These are phyloP conservation scores for Dicorynia guianensis DNA, from an alignment of 306 rosid genomes.

Conservation along the genomic window DNA sequence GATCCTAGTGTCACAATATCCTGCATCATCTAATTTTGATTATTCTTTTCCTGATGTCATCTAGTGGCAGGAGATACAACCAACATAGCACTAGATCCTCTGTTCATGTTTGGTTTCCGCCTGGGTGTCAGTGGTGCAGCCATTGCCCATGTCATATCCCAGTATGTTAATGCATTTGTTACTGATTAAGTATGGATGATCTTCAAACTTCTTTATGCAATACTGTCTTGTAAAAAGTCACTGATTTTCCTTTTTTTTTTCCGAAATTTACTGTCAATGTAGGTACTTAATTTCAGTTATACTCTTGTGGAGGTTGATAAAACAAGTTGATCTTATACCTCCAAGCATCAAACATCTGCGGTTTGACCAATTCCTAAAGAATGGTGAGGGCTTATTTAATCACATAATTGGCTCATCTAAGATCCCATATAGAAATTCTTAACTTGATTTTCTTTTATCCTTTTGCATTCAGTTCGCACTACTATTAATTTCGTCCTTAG, in stretches of 20 bases:
- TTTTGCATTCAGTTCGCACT: slow-evolving; percentile 24
- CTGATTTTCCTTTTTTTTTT: slow-evolving; percentile 21
- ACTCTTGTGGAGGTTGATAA: slow-evolving; percentile 74
- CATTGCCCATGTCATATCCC: slow-evolving; percentile 95
- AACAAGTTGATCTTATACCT: slow-evolving; percentile 74
- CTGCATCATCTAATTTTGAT: slow-evolving; percentile 32
- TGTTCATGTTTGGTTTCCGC: slow-evolving; percentile 72
- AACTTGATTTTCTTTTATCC: not conserved
- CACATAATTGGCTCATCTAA: slow-evolving; percentile 1
- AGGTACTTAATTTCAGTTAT: slow-evolving; percentile 78
- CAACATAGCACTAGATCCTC: slow-evolving; percentile 84
- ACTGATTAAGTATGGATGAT: slow-evolving; percentile 18
- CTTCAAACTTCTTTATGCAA: slow-evolving; percentile 15
- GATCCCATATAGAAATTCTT: slow-evolving; percentile 1
- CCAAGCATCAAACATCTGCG: slow-evolving; percentile 75
- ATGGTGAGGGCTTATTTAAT: slow-evolving; percentile 54
- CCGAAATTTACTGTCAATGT: slow-evolving; percentile 27
- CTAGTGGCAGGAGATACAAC: slow-evolving; percentile 88
- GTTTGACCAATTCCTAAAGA: slow-evolving; percentile 75
- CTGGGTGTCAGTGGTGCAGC: slow-evolving; percentile 92
- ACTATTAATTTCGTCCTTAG: not conserved
- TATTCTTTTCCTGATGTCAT: slow-evolving; percentile 40
- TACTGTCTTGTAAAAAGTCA: slow-evolving; percentile 15
- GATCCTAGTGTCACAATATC: not conserved
- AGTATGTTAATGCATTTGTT: slow-evolving; percentile 59